A percentile compares a stretch with the other conserved stretches of the same genome.
Evolutionary conservation across 345 rosid species (phyloP).

Genomic region (Brassica cretica): DNA sequence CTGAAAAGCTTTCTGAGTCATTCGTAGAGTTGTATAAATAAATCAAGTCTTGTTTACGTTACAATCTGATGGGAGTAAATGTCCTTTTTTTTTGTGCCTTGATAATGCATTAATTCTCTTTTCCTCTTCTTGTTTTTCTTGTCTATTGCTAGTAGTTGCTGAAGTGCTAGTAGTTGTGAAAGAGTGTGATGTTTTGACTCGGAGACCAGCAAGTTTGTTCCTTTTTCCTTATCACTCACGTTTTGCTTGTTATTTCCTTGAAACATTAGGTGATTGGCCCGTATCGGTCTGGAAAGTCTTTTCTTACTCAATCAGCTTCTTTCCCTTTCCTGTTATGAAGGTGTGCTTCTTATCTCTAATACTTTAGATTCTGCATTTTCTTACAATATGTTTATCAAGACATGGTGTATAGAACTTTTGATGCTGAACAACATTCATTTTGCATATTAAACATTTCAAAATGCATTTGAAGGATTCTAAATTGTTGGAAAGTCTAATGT

Average conservation of each 20-base stretch:
- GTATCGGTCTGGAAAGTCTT: slow-evolving; percentile 97
- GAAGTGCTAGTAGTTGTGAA: too few species aligned
- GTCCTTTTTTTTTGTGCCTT: too few species aligned
- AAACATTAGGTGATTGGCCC: slow-evolving; percentile 93
- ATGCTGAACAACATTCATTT: not conserved
- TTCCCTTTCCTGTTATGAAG: slow-evolving; percentile 96
- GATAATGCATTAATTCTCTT: too few species aligned
- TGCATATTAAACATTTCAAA: not conserved
- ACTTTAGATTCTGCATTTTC: too few species aligned
- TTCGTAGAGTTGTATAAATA: too few species aligned
- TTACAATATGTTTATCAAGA: not conserved
- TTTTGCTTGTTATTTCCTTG: slow-evolving; percentile 33
- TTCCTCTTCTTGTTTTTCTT: too few species aligned
- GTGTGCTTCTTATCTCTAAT: slow-evolving; percentile 54
- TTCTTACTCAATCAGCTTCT: slow-evolving; percentile 96
- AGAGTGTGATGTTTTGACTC: slow-evolving; percentile 21
- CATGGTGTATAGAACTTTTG: not conserved
- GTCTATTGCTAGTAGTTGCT: too few species aligned
- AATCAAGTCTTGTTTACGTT: too few species aligned
- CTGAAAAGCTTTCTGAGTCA: not conserved
- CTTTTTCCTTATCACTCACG: not conserved
- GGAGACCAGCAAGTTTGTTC: too few species aligned
- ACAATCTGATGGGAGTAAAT: too few species aligned
- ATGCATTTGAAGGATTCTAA: too few species aligned
- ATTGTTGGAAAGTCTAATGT: too few species aligned